phyloP scores from a whole-genome alignment of 169 alveolate genomes.

The Neospora caninum region DNA sequence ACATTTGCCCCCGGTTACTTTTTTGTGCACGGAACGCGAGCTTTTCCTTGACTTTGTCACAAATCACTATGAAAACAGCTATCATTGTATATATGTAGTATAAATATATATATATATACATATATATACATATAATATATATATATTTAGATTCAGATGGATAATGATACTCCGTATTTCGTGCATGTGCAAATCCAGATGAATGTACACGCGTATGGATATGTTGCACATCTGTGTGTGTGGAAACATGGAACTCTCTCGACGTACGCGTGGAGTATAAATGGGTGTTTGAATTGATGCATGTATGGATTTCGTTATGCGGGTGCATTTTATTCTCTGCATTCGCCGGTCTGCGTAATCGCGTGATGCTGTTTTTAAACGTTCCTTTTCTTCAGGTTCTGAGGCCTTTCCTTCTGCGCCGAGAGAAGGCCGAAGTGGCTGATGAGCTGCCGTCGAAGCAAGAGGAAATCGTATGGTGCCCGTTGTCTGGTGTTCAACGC shows the following conservation, averaged over 20 bases:
- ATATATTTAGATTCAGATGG: not conserved
- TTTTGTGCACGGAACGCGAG: no score
- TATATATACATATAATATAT: not conserved
- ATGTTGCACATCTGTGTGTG: not conserved
- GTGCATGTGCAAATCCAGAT: no score
- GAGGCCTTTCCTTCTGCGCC: constrained; percentile 92
- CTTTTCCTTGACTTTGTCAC: not conserved
- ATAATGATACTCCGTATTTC: no score
- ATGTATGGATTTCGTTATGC: no score
- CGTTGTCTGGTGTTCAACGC: constrained; percentile 87
- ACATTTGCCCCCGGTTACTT: no score
- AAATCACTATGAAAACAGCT: not conserved
- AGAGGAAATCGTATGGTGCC: constrained; percentile 90
- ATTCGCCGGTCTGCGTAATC: no score
- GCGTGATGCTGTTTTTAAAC: not conserved
- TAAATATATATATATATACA: not conserved
- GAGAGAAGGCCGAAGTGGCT: constrained; percentile 94
- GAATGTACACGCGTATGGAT: no score
- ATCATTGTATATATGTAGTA: not conserved
- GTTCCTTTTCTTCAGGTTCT: constrained; percentile 76
- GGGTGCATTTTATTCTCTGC: no score
- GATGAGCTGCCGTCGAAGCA: constrained; percentile 91
- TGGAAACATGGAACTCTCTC: no score
- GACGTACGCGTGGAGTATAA: no score
- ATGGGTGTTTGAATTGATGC: no score